A percentile compares a stretch with the other conserved stretches of the same genome.
Conservation (phyloP, 2,329 filamentous ascomycete species). For the Claviceps fusiformis region DNA sequence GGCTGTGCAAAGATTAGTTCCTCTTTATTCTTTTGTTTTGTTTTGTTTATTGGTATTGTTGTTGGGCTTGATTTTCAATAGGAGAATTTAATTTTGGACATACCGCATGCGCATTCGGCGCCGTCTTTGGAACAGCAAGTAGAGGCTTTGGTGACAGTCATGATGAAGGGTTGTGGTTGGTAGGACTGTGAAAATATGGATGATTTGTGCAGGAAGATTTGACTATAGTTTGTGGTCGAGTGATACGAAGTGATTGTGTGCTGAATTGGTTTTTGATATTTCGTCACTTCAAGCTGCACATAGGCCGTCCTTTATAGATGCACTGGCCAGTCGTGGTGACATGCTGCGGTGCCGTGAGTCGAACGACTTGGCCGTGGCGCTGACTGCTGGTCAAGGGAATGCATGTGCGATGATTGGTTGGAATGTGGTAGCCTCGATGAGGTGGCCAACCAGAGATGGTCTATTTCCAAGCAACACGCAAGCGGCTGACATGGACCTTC, state of each 20-base stretch:
- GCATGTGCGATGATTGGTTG: not conserved
- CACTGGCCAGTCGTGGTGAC: not conserved
- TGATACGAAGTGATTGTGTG: not conserved
- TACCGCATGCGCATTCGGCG: conserved; percentile 44
- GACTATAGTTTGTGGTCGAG: not conserved
- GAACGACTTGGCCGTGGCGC: not conserved
- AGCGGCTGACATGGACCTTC: conserved; percentile 23
- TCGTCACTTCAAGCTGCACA: not conserved
- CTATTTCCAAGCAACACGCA: conserved; percentile 2
- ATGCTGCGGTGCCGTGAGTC: not conserved
- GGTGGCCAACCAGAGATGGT: not conserved
- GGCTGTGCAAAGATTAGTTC: conserved; percentile 23
- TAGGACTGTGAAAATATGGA: not conserved
- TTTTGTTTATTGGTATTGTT: not conserved
- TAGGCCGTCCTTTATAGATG: not conserved
- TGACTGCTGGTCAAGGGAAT: not conserved
- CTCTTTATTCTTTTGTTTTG: not conserved
- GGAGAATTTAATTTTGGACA: conserved; percentile 13
- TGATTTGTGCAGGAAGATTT: not conserved
- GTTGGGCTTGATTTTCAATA: too few relatives aligned
- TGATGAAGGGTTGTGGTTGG: conserved; percentile 11
- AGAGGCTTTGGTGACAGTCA: conserved; percentile 25
- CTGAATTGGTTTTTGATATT: not conserved
- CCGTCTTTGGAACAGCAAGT: conserved; percentile 45
- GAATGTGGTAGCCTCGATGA: not conserved